Conservation (phyloP, 1,139 yeast genomes). For the Kluyveromyces sp. region DNA sequence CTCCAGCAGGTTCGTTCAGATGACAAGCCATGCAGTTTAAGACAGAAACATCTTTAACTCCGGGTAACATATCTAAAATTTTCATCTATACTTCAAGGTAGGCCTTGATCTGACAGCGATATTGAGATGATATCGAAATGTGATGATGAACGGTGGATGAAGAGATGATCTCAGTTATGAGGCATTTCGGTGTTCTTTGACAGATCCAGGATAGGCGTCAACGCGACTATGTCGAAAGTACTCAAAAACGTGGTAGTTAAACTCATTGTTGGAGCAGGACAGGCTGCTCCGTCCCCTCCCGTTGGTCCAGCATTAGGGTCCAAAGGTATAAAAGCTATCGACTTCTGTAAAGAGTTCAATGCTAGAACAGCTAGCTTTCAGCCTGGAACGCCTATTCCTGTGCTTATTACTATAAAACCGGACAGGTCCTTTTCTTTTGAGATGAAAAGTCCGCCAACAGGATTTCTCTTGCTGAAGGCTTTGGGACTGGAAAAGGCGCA, state of each 20-base stretch:
- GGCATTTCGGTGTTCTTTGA: no score
- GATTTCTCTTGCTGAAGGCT: constrained; percentile 77
- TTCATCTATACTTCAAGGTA: neutral
- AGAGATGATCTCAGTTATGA: neutral
- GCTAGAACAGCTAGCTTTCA: constrained; percentile 86
- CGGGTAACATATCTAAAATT: neutral
- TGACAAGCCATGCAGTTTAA: no score
- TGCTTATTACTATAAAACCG: constrained; percentile 77
- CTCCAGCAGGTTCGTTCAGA: no score
- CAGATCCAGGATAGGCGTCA: no score
- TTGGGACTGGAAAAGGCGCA: constrained; percentile 65
- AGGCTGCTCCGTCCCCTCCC: constrained; percentile 98
- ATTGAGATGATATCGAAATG: neutral
- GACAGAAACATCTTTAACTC: no score
- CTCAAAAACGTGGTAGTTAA: constrained; percentile 55
- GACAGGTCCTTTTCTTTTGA: constrained; percentile 85
- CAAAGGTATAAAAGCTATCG: constrained; percentile 97
- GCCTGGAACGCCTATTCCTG: constrained; percentile 89
- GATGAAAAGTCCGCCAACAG: constrained; percentile 86
- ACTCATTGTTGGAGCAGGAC: constrained; percentile 95
- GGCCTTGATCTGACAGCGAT: neutral
- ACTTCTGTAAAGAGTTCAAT: constrained; percentile 95
- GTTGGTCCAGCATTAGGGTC: constrained; percentile 99
- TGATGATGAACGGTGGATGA: no score
- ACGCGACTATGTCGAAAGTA: constrained; percentile 31